These are phyloP conservation scores for Penicillium odoratum DNA, from an alignment of 495 filamentous ascomycete genomes.

Conservation along the genomic window DNA sequence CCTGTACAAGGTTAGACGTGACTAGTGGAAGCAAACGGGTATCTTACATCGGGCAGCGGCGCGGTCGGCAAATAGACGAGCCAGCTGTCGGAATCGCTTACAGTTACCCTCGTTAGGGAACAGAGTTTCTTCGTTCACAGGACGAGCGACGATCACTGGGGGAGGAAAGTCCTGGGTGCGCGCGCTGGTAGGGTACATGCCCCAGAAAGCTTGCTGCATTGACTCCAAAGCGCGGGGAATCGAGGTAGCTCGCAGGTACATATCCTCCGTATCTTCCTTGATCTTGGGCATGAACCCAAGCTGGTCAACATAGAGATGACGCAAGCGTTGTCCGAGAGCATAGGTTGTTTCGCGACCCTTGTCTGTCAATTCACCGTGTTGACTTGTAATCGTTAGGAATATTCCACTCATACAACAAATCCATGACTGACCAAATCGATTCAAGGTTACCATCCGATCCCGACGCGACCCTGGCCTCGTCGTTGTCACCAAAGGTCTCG, in stretches of 20 bases:
- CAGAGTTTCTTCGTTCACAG: conserved; percentile 80
- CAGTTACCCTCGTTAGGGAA: conserved; percentile 90
- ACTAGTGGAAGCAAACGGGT: background rate
- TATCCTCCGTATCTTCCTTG: conserved; percentile 62
- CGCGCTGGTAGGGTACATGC: conserved; percentile 78
- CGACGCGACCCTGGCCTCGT: conserved; percentile 65
- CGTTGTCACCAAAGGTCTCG: conserved; percentile 74
- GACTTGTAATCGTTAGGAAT: conserved; percentile 40
- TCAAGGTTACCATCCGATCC: conserved; percentile 72
- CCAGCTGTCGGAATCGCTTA: conserved; percentile 77
- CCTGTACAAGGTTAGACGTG: conserved; percentile 29
- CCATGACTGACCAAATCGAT: conserved; percentile 59
- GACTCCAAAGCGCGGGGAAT: conserved; percentile 85
- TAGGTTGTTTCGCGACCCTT: conserved; percentile 81
- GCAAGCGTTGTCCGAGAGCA: conserved; percentile 72
- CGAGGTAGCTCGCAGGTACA: conserved; percentile 85
- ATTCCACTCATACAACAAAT: background rate
- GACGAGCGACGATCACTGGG: conserved; percentile 72
- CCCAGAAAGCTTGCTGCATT: conserved; percentile 84
- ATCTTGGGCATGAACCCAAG: conserved; percentile 77
- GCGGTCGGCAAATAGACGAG: conserved; percentile 76
- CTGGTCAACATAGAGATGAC: conserved; percentile 85
- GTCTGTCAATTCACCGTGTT: conserved; percentile 87
- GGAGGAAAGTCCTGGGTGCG: conserved; percentile 63
- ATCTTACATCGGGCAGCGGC: conserved; percentile 68